Percentiles rank a stretch among this genome's conserved stretches.
Evolutionary conservation across 495 filamentous ascomycete species (phyloP).

Genomic region (Aspergillus nanangensis): DNA sequence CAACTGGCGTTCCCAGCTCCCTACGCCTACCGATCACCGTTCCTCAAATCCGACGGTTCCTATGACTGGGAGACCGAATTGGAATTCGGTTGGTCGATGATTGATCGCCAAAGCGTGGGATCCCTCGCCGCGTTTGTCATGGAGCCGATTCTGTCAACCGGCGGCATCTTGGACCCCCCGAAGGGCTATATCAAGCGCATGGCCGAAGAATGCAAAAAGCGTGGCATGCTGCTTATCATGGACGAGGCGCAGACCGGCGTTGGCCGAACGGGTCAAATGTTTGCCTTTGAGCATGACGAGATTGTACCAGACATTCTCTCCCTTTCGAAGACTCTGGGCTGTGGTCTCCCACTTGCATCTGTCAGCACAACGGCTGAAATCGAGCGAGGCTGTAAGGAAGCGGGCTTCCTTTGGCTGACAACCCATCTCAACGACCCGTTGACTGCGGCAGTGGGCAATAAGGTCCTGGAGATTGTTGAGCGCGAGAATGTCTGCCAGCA

Average conservation of each 20-base stretch:
- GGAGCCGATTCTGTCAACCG: slow-evolving; percentile 50
- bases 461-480: slow-evolving; percentile 52
- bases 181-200: slow-evolving; percentile 42
- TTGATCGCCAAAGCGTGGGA: slow-evolving; percentile 48
- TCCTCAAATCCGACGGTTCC: slow-evolving; percentile 42
- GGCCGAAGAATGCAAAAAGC: slow-evolving; percentile 40
- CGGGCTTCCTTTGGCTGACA: slow-evolving; percentile 23
- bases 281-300: slow-evolving; percentile 44
- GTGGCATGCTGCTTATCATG: slow-evolving; percentile 50
- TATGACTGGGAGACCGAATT: slow-evolving; percentile 57
- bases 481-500: slow-evolving; percentile 42
- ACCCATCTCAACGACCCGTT: slow-evolving; percentile 53
- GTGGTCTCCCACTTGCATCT: slow-evolving; percentile 47
- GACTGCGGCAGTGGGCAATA: slow-evolving; percentile 49
- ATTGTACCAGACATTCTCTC: slow-evolving; percentile 51
- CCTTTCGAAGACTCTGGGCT: slow-evolving; percentile 51
- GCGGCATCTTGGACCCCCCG: slow-evolving; percentile 43
- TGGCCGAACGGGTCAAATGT: slow-evolving; percentile 46
- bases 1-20: slow-evolving; percentile 46
- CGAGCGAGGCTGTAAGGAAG: slow-evolving; percentile 27
- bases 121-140: slow-evolving; percentile 53
- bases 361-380: slow-evolving; percentile 48
- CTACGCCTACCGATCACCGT: slow-evolving; percentile 49
- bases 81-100: slow-evolving; percentile 48
- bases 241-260: slow-evolving; percentile 55